Base-by-base conservation (phyloP, 768 basidiomycete genomes). In the Pleurotus giganteus region DNA sequence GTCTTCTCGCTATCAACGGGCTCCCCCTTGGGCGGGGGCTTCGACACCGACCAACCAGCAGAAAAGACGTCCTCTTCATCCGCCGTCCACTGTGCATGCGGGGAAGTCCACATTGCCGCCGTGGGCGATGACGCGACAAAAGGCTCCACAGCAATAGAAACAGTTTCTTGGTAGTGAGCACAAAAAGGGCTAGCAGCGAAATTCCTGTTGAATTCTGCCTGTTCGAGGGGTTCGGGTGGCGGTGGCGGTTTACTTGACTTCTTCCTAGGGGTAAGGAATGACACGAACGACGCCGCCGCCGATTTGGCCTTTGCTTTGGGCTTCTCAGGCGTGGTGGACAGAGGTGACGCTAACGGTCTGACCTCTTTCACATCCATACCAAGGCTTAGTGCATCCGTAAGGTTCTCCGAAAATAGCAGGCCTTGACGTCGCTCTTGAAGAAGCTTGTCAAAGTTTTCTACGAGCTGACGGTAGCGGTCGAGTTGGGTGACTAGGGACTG, bases 341-440 rank as follows among this genome's bases (percentile, higher is more conserved):
- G 58, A 17, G 37, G 63, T 57, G 32, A 64, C 57, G 36, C 60
- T 60, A 56, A 58, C 66, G 11, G 75, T 8, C 19, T 67, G 50
- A 83, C 79, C 15, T 81, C 75, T 2, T 77, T 73, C 21, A 89
- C 68, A 55, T 94, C 88, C 53, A 94, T 72, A 12, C 76, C 79
- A 43, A 93, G 73, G 42, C 79, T 88, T 55, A 98, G 74, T 3
- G 95, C 95, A 62, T 98, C 96, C 5, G 86, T 89, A 31, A 97
- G 73, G 65, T 94, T 94, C 71, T 97, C 94, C 3, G 89, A 88
- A 69, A 96, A 97, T 15, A 96, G 71, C 7, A 98, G 76, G 1
- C 94, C 95, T 64, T 88, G 89, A 15, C 96, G 81, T 31, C 96
- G 82, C 69, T 98, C 92, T 1, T 84, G 68, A 2, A 98, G 81